Evolutionary conservation across 1,139 yeast genomes (phyloP), one percentile per base, ranked within the genome.

Genomic region (Suhomyces bolitotheri): DNA sequence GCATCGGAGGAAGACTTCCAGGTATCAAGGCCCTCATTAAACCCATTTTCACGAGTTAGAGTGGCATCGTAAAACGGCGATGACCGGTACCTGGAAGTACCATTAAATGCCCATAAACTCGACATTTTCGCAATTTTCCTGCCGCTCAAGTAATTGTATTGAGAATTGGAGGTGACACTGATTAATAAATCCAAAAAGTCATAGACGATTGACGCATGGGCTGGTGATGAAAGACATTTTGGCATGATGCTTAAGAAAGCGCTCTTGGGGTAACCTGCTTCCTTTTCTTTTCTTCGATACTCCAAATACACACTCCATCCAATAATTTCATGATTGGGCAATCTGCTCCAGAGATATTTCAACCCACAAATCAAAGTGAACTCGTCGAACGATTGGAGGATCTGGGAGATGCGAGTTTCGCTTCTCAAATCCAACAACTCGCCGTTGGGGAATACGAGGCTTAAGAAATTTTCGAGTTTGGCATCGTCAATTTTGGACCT

Each of bases 1-100:
- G 96, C 96, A 52, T 85, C 89, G 5, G 95, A 82, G 2, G 90
- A 87, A 2, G 84, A 78, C 33, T 80, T 66, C 96, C 96, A 88
- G 33, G 76, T 74, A 25, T 78, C 77, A 34, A 88, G 58, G 2
- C 96, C 96, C 44, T 85, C 82, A 25, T 75, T 73, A 53, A 85
- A 87, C 23, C 68, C 67, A 37, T 53, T 51, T 36, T 71, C 76
- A 22, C 49, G 47, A 11, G 46, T 44, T n/a, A 56, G 25, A 4
- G 74, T 69, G 2, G 74, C 75, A 46, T 69, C 74, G 45, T 56
- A 68, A 38, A 68, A 68, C 7, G 71, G 65, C 5, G 67, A 60
- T 22, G 48, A 40, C 21, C 44, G 33, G 25, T 36, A 31, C 15
- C 46, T 39, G 6, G 66, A 59, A 50, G 43, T 38, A 14, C 49